Percentiles rank a stretch among this genome's conserved stretches.
These are phyloP conservation scores for Herpetomonas tarakana DNA, from an alignment of 208 protist genomes.

Conservation along the genomic window DNA sequence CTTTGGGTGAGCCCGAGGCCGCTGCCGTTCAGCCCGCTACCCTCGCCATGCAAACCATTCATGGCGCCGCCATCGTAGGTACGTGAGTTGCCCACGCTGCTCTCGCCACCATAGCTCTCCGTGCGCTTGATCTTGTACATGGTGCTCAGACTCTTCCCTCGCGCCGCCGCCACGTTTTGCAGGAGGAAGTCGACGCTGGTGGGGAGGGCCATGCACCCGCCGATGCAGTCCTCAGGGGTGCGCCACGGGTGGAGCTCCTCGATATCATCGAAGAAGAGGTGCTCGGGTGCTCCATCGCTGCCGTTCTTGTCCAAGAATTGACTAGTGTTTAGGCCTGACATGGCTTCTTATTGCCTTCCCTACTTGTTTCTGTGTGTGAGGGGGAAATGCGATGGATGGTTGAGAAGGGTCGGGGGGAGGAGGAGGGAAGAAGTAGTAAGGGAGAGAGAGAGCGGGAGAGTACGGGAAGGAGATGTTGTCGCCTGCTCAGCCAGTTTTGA, in stretches of 20 bases:
- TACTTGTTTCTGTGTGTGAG: too few relatives aligned
- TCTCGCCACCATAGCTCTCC: not conserved
- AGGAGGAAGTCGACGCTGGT: constrained; percentile 37
- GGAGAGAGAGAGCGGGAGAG: not conserved
- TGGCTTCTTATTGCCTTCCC: too few relatives aligned
- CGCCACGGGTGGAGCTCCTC: constrained; percentile 54
- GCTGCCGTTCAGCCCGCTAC: not conserved
- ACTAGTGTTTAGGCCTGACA: too few relatives aligned
- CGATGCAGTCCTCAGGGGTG: constrained; percentile 28
- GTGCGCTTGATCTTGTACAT: constrained; percentile 24
- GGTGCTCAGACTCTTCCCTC: constrained; percentile 22
- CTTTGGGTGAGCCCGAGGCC: not conserved
- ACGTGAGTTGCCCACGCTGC: not conserved
- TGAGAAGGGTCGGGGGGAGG: too few relatives aligned
- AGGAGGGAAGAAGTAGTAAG: not conserved
- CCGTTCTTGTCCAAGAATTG: not conserved
- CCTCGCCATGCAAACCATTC: not conserved
- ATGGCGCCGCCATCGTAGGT: not conserved
- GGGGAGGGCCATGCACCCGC: constrained; percentile 37
- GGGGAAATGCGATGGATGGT: too few relatives aligned
- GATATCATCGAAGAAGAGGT: not conserved
- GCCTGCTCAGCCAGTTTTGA: too few relatives aligned
- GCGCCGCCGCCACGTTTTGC: constrained; percentile 19
- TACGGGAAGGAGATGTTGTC: not conserved
- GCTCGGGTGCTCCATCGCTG: not conserved